Base-by-base conservation (phyloP, 805 yeast species). In the Ogataea henricii region DNA sequence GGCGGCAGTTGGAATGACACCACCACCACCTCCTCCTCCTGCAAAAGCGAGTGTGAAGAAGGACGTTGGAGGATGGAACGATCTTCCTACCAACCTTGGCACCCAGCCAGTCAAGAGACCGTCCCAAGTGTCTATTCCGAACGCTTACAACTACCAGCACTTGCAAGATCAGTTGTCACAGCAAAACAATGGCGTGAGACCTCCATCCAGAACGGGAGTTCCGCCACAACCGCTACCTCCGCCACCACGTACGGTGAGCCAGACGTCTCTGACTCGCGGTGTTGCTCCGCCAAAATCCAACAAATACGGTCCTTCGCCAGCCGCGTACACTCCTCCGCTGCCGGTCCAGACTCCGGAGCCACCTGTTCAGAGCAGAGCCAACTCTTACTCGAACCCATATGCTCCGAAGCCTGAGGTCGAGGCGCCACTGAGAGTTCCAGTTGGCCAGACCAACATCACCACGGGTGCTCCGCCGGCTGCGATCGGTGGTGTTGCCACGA, bases 21-120 rank as follows among this genome's bases (percentile, higher is more conserved):
- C 22, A 48, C 14, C 13, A 27, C 30, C n/a, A n/a, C 30, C 63
- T 12, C 66, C 67, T 38, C 57, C 55, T 40, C 55, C 55, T 8
- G 62, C 63, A 18, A 54, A 54, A 18, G 52, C 63, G 9, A 66
- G 62, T 21, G 56, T 54, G 49, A 76, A 73, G 47, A 67, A 65
- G 45, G 79, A 79, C 36, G 78, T 78, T 32, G 87, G 83, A 32
- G 89, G 88, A 3, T 83, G 89, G 89, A 83, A 83, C 57, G 88
- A 83, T 59, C 67, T 84, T 51, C 89, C 89, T 42, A 73, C 78
- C 9, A 67, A 74, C 23, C 40, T 68, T 48, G 58, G 64, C 27
- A 22, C 59, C 7, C 54, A 58, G 41, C 60, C 57, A 39, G 45
- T 65, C n/a, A 60, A 57, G 41, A 56, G 63, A 16, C 51, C 66